These are phyloP conservation scores for Lactarius sanguifluus DNA, from an alignment of 768 basidiomycete genomes.

Conservation along the genomic window DNA sequence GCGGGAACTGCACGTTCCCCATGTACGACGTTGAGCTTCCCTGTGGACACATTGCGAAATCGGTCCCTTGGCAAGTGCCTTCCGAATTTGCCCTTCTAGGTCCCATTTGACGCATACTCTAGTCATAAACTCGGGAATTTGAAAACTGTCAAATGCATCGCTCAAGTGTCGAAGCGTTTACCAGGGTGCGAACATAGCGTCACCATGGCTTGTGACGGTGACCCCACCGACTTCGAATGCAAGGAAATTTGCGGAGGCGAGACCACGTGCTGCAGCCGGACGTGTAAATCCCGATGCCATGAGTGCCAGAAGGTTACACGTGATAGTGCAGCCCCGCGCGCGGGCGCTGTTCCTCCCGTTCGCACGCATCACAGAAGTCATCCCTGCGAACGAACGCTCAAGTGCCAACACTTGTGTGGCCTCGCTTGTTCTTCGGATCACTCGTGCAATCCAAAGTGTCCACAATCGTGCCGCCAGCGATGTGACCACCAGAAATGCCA, in stretches of 20 bases:
- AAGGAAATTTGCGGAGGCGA: constrained; percentile 31
- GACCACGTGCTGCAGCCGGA: constrained; percentile 35
- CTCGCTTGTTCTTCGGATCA: constrained; percentile 35
- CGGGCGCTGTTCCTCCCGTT: not conserved
- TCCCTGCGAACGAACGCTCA: constrained; percentile 35
- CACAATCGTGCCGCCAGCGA: constrained; percentile 31
- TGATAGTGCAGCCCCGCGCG: not conserved
- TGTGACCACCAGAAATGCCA: constrained; percentile 37
- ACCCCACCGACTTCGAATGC: constrained; percentile 31
- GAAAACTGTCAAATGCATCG: constrained; percentile 31
- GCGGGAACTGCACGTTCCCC: constrained; percentile 34
- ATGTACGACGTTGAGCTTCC: constrained; percentile 31
- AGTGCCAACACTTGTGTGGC: constrained; percentile 38
- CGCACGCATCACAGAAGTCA: constrained; percentile 34
- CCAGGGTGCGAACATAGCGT: constrained; percentile 37
- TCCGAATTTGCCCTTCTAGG: not conserved
- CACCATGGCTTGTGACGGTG: constrained; percentile 26
- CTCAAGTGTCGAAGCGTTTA: constrained; percentile 33
- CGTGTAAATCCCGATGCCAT: constrained; percentile 36
- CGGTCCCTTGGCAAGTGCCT: constrained; percentile 35
- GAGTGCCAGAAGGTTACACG: constrained; percentile 34
- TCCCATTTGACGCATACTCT: not conserved
- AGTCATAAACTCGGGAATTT: constrained; percentile 34
- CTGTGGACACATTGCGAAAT: constrained; percentile 32
- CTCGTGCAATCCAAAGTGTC: constrained; percentile 35